A percentile compares a stretch with the other conserved stretches of the same genome.
phyloP scores from a whole-genome alignment of 1,284 basidiomycete species.

The Vanrija sp. region DNA sequence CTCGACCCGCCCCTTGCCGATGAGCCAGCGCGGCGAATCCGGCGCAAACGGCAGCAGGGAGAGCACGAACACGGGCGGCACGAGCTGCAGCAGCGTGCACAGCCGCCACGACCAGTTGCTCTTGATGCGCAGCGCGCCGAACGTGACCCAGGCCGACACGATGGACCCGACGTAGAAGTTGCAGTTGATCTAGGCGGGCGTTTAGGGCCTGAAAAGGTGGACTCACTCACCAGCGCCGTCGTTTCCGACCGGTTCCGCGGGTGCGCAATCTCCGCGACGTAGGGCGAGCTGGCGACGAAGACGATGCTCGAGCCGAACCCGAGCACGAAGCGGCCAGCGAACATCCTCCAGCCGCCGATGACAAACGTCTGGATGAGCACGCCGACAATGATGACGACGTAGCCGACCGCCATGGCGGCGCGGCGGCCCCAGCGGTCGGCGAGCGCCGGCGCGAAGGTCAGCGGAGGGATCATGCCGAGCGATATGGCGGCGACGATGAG shows the following conservation, averaged over 20 bases:
- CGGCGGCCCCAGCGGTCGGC: constrained; percentile 2
- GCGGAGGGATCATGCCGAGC: neutral
- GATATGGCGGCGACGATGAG: constrained; percentile 1
- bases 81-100: constrained; percentile 25
- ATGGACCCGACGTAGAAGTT: constrained; percentile 11
- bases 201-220: too few species aligned
- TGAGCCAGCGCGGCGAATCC: constrained; percentile 11
- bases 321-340: constrained; percentile 4
- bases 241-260: constrained; percentile 6
- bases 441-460: neutral
- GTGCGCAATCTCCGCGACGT: constrained; percentile 13
- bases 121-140: constrained; percentile 14
- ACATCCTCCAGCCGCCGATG: neutral
- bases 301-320: constrained; percentile 6
- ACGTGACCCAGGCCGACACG: constrained; percentile 17
- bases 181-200: constrained; percentile 6
- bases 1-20: constrained; percentile 20
- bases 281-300: neutral
- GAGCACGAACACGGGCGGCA: neutral
- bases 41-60: constrained; percentile 7
- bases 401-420: neutral
- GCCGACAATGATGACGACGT: neutral
- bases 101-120: constrained; percentile 4
- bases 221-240: constrained; percentile 2
- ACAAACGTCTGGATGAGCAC: neutral